A percentile compares a stretch with the other conserved stretches of the same genome.
Conservation (phyloP, 2,329 filamentous ascomycete genomes). For the Ceratocystis lukuohia region DNA sequence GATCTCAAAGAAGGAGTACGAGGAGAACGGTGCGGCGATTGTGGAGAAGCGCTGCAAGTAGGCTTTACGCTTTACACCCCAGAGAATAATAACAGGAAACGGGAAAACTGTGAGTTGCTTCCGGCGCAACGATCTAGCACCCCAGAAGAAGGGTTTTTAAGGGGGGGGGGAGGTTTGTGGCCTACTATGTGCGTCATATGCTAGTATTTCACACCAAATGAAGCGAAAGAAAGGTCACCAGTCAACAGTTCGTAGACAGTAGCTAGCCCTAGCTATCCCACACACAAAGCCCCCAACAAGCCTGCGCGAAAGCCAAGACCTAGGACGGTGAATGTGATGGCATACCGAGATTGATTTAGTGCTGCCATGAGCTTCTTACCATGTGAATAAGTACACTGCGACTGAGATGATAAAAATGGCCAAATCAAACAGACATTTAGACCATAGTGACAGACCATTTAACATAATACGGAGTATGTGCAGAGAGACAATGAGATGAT, state of each 20-base stretch:
- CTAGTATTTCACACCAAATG: too few species aligned
- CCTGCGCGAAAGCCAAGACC: too few species aligned
- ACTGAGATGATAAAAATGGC: not conserved
- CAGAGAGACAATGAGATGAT: not conserved
- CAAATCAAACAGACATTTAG: not conserved
- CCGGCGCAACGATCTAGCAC: too few species aligned
- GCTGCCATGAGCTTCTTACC: not conserved
- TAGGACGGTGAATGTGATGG: constrained; percentile 1
- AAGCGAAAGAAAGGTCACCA: too few species aligned
- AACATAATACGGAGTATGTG: too few species aligned
- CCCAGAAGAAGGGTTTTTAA: too few species aligned
- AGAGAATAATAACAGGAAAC: too few species aligned
- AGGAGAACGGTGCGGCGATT: constrained; percentile 80
- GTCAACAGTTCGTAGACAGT: too few species aligned
- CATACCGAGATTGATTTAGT: constrained; percentile 11
- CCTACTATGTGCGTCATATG: too few species aligned
- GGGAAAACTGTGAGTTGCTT: too few species aligned
- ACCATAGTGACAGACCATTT: too few species aligned
- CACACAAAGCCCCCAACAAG: not conserved
- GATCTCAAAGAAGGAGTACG: constrained; percentile 95
- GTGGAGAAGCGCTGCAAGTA: constrained; percentile 96
- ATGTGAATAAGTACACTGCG: not conserved
- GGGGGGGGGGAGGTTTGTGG: too few species aligned
- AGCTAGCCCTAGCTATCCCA: not conserved
- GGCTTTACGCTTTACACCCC: not conserved